A percentile compares a stretch with the other conserved stretches of the same genome.
These are phyloP conservation scores for Cyathus striatus DNA, from an alignment of 768 basidiomycete species.

Conservation along the genomic window DNA sequence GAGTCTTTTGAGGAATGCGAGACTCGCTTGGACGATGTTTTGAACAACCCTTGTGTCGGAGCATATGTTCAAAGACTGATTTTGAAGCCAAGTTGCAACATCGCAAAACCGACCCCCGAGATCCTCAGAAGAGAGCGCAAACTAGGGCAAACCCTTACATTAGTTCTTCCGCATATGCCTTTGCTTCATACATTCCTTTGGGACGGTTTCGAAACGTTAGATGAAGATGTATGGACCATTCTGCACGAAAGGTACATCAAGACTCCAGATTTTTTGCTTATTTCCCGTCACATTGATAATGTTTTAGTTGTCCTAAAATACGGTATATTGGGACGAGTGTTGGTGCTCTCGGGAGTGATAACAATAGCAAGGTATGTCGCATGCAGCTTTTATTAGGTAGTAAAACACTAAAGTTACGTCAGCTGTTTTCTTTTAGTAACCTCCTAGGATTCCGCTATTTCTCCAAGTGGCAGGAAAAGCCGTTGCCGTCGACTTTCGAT, in stretches of 20 bases:
- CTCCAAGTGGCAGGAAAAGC: slow-evolving; percentile 10
- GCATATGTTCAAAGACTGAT: not conserved
- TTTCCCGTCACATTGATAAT: not conserved
- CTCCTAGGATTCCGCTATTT: slow-evolving; percentile 14
- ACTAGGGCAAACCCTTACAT: no score
- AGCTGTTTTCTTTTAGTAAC: slow-evolving; percentile 17
- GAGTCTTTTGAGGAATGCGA: not conserved
- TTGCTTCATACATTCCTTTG: slow-evolving; percentile 17
- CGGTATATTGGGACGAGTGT: slow-evolving; percentile 15
- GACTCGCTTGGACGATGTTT: not conserved
- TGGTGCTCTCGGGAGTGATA: slow-evolving; percentile 8
- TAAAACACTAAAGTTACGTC: not conserved
- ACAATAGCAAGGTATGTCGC: slow-evolving; percentile 14
- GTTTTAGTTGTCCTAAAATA: slow-evolving; percentile 15
- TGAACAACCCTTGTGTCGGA: not conserved
- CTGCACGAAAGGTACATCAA: slow-evolving; percentile 11
- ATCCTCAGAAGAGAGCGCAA: no score
- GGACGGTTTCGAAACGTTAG: slow-evolving; percentile 16
- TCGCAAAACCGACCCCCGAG: no score
- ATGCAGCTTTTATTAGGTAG: not conserved
- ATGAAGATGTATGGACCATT: slow-evolving; percentile 13
- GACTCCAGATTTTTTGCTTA: not conserved
- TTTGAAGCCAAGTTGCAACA: not conserved
- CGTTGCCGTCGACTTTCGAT: no score
- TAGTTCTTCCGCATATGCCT: no score